Evolutionary conservation across 2,329 filamentous ascomycete genomes (phyloP), one percentile per base, ranked within the genome.

Genomic region (Myotisia sp.): DNA sequence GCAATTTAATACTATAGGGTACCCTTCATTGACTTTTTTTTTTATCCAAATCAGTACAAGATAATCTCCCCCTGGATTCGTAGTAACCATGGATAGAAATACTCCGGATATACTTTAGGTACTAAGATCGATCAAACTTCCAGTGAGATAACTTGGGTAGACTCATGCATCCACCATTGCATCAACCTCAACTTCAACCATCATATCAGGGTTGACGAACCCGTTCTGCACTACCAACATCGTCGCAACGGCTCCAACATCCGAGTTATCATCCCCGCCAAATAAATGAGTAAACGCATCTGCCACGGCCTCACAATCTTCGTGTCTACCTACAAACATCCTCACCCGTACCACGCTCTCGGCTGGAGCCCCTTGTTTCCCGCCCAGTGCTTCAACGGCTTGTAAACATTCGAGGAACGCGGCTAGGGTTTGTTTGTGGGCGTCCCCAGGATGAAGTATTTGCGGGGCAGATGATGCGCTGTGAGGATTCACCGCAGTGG

Each of bases 151-250:
- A n/a, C n/a, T n/a, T n/a, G n/a, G n/a, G n/a, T n/a, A n/a, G n/a
- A n/a, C n/a, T n/a, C n/a, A n/a, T n/a, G n/a, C n/a, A n/a, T n/a
- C n/a, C n/a, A 44, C 38, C 29, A 57, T 45, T 8, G 54, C 56
- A 51, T 59, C 55, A 20, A 58, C 52, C 34, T 58, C 55, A 30
- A 59, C 46, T 39, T 59, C 56, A n/a, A 59, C 55, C 29, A 56
- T 41, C 53, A 59, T 58, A 16, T 44, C 44, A 19, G 42, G 41
- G 40, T 59, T 47, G 8, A 58, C 48, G 40, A 59, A 59, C 7
- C 55, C 55, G 39, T 47, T 43, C 6, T 44, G 42, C 8, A 57
- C 54, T 13, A 59, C 53, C 36, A 60, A 44, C 53, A 58, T 55
- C 4, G 54, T 59, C 21, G 55, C 55, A 12, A 49, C 53, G 3